Percentiles rank a stretch among this genome's conserved stretches.
Conservation (phyloP, 108 stramenopile genomes). For the Cylindrotheca closterium region DNA sequence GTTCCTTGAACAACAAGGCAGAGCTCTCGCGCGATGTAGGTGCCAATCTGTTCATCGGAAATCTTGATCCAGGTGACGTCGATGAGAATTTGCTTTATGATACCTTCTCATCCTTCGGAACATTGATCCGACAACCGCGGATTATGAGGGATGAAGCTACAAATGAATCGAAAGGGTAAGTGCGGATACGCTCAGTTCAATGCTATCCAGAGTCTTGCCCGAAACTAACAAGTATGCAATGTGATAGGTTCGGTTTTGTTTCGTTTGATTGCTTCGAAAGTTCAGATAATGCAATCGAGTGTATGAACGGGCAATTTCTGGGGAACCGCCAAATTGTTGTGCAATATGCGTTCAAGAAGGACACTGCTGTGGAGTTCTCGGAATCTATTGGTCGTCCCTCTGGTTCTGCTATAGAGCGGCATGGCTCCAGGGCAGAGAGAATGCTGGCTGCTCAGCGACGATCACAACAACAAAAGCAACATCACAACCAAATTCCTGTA, state of each 20-base stretch:
- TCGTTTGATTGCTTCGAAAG: constrained; percentile 93
- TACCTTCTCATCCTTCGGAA: constrained; percentile 98
- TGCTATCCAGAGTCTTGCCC: no score
- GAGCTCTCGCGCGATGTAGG: constrained; percentile 82
- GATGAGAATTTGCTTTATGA: constrained; percentile 98
- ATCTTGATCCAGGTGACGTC: constrained; percentile 91
- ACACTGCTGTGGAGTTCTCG: constrained; percentile 44
- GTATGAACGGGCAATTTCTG: constrained; percentile 97
- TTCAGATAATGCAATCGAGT: constrained; percentile 95
- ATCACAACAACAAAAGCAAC: constrained; percentile 34
- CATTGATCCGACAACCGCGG: constrained; percentile 86
- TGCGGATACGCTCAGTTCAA: no score
- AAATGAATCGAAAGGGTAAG: constrained; percentile 86
- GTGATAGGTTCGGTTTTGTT: constrained; percentile 97
- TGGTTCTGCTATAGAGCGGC: constrained; percentile 65
- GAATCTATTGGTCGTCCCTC: constrained; percentile 44
- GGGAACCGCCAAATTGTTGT: constrained; percentile 95
- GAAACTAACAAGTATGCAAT: no score
- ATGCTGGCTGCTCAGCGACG: constrained; percentile 87
- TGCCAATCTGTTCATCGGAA: constrained; percentile 98
- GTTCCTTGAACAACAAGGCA: constrained; percentile 84
- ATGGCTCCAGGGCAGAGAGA: constrained; percentile 96
- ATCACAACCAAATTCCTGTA: neutral
- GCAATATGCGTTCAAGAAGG: constrained; percentile 98
- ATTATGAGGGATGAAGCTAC: constrained; percentile 90